These are phyloP conservation scores for Keithomyces neogunnii DNA, from an alignment of 2,329 filamentous ascomycete genomes.

Conservation along the genomic window DNA sequence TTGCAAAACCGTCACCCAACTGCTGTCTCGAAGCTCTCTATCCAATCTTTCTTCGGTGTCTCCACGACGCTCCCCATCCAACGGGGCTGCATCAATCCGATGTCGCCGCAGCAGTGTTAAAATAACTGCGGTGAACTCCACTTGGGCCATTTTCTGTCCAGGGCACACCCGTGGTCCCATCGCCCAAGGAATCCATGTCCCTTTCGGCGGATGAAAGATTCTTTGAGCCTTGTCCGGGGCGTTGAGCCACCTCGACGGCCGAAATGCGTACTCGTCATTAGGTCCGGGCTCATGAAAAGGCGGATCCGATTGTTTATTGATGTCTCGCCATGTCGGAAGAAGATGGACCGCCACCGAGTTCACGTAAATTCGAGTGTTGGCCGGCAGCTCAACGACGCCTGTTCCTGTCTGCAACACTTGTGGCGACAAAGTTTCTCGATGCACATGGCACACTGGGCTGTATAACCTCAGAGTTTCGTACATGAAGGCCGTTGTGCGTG, in stretches of 20 bases:
- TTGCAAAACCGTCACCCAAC: not conserved
- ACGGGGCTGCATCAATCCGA: not conserved
- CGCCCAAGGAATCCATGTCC: conserved; percentile 39
- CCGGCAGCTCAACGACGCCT: not conserved
- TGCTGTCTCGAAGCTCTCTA: conserved; percentile 1
- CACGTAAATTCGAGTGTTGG: not conserved
- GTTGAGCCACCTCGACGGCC: conserved; percentile 30
- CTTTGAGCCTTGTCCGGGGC: not conserved
- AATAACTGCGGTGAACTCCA: conserved; percentile 42
- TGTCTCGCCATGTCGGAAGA: conserved; percentile 1
- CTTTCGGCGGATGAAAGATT: conserved; percentile 13
- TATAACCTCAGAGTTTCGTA: conserved; percentile 3
- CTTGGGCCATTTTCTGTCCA: conserved; percentile 46
- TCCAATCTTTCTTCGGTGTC: conserved; percentile 1
- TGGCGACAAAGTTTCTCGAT: not conserved
- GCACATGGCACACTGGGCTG: conserved; percentile 1
- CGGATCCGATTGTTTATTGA: conserved; percentile 3
- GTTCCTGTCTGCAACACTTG: not conserved
- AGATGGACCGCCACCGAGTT: conserved; percentile 3
- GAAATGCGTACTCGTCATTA: conserved; percentile 17
- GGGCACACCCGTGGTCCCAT: conserved; percentile 40
- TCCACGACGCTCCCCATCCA: not conserved
- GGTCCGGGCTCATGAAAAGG: not conserved
- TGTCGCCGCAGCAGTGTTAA: conserved; percentile 19
- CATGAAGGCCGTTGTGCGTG: conserved; percentile 9